Evolutionary conservation across 192 early-diverging fungal species (phyloP).

Genomic region (Backusella mclennaniae): DNA sequence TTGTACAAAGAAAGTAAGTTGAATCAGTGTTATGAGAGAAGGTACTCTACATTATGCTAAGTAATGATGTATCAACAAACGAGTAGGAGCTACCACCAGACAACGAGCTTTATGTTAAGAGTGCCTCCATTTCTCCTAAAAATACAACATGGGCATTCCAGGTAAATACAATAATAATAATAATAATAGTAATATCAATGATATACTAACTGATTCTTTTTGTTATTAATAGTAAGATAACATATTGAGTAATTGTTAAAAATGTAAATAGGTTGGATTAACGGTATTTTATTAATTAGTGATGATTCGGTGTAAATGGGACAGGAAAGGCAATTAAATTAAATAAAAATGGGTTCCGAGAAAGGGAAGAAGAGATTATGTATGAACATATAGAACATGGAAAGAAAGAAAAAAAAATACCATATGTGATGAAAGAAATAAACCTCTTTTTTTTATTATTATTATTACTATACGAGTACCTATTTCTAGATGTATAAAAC

Average conservation of each 20-base stretch:
- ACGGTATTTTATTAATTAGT: neutral
- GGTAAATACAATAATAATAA: conserved; percentile 6
- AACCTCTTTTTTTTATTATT: neutral
- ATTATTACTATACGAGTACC: neutral
- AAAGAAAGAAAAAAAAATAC: neutral
- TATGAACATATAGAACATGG: neutral
- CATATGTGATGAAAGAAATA: neutral
- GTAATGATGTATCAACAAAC: neutral
- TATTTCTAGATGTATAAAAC: neutral
- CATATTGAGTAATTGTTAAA: neutral
- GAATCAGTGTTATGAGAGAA: neutral
- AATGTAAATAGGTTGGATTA: neutral
- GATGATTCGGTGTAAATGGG: neutral
- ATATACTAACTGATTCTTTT: neutral
- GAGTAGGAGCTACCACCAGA: conserved; percentile 55
- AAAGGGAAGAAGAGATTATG: neutral
- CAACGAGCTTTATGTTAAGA: conserved; percentile 53
- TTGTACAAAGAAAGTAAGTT: conserved; percentile 68
- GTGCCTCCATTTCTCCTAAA: conserved; percentile 53
- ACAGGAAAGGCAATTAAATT: neutral
- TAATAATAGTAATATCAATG: neutral
- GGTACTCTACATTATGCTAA: neutral
- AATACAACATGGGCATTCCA: conserved; percentile 63
- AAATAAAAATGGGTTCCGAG: neutral
- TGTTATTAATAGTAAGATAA: neutral